Conservation (phyloP, 2,329 filamentous ascomycete genomes). For the Scedosporium aurantiacum region DNA sequence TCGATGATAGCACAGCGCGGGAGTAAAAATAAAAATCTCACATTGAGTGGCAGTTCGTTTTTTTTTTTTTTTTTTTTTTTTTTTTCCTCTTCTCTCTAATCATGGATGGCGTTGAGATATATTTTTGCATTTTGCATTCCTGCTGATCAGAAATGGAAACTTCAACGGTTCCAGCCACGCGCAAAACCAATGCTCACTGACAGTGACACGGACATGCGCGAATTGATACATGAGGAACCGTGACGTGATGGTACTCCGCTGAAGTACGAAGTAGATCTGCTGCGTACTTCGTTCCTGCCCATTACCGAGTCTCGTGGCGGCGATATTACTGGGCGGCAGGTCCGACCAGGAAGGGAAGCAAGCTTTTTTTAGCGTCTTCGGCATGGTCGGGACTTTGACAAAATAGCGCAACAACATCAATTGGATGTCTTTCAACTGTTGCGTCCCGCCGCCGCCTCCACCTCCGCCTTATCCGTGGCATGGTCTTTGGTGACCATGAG, state of each 20-base stretch:
- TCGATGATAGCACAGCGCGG: not conserved
- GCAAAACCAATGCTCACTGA: not conserved
- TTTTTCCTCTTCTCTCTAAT: not conserved
- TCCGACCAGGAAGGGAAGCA: not conserved
- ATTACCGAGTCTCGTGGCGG: not conserved
- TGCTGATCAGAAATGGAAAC: not conserved
- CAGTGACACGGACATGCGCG: not conserved
- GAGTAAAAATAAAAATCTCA: not conserved
- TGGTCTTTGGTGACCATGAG: not conserved
- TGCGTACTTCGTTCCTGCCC: not conserved
- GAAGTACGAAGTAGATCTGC: not conserved
- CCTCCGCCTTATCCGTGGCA: not conserved
- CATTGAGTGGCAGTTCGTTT: not conserved
- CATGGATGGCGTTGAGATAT: not conserved
- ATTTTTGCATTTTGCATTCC: too few relatives aligned
- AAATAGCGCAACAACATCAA: conserved; percentile 3
- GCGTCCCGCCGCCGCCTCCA: not conserved
- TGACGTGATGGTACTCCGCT: not conserved
- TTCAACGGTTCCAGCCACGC: not conserved
- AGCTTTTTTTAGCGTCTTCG: conserved; percentile 6
- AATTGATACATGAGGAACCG: not conserved
- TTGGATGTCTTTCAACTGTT: not conserved
- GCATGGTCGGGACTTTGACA: not conserved
- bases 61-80: not conserved
- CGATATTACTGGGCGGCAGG: too few relatives aligned